Percentiles rank a stretch among this genome's conserved stretches.
These are phyloP conservation scores for Starmerella vitae DNA, from an alignment of 805 yeast species.

Conservation along the genomic window DNA sequence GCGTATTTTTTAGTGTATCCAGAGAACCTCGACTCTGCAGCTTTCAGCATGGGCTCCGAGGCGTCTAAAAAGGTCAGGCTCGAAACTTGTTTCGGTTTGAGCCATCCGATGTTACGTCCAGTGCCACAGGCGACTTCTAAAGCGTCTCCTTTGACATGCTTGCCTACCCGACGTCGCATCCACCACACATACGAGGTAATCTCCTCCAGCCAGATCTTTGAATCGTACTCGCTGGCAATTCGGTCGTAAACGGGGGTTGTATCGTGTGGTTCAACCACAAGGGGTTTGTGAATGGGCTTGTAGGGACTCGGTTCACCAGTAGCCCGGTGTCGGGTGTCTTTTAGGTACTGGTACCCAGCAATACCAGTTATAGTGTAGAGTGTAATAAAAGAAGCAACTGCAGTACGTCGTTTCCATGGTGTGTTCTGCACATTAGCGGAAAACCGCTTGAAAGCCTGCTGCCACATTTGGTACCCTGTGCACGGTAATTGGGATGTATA, in stretches of 20 bases:
- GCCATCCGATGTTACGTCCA: conserved; percentile 75
- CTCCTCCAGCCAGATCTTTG: conserved; percentile 65
- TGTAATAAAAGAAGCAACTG: conserved; percentile 12
- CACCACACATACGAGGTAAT: conserved; percentile 33
- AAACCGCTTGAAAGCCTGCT: conserved; percentile 1
- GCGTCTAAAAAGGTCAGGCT: conserved; percentile 81
- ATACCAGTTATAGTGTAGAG: conserved; percentile 14
- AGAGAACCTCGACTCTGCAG: conserved; percentile 60
- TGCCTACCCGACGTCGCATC: conserved; percentile 68
- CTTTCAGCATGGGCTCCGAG: conserved; percentile 71
- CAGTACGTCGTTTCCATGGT: conserved; percentile 18
- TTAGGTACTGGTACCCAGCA: conserved; percentile 23
- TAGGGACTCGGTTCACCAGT: conserved; percentile 27
- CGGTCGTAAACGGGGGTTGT: conserved; percentile 53
- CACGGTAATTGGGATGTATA: neutral
- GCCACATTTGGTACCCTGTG: no score
- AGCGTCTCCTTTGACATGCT: conserved; percentile 71
- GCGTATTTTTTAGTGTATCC: conserved; percentile 27
- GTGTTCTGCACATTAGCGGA: conserved; percentile 10
- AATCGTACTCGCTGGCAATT: conserved; percentile 70
- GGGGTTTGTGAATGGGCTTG: conserved; percentile 11
- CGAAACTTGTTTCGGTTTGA: conserved; percentile 44
- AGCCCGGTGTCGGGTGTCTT: conserved; percentile 27
- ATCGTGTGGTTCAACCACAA: conserved; percentile 35
- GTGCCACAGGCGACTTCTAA: conserved; percentile 94